Evolutionary conservation across 2,329 filamentous ascomycete genomes (phyloP), one percentile per base, ranked within the genome.

Genomic region (Xylaria sp.): DNA sequence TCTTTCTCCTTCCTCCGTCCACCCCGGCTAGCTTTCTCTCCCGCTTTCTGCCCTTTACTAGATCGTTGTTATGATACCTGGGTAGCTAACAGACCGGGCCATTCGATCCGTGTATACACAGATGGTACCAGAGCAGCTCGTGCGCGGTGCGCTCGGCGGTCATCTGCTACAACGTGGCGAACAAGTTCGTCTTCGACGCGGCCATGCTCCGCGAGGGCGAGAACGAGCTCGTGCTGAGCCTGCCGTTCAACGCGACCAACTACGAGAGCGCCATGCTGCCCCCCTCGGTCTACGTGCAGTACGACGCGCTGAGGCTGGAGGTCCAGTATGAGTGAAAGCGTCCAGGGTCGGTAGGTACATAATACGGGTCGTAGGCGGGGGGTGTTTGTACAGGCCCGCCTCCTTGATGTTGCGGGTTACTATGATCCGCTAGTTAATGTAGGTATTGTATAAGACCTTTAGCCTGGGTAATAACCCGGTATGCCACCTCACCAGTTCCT

Each of bases 301-400:
- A 88, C 59, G 85, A 88, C 70, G 84, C 85, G 2, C 62, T 88
- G 64, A 74, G 84, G 46, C 62, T 88, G 43, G 85, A 88, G 63
- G 65, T 87, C 9, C 50, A 57, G 39, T 61, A 47, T 11, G 17
- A 21, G 6, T 18, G 34, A 17, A n/a, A n/a, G n/a, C n/a, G n/a
- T n/a, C n/a, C n/a, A n/a, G n/a, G n/a, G n/a, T n/a, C n/a, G n/a
- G n/a, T n/a, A n/a, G 7, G 18, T 39, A 22, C n/a, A 44, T 18
- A 21, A 3, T 34, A n/a, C n/a, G n/a, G n/a, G n/a, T n/a, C n/a
- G n/a, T n/a, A n/a, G n/a, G n/a, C n/a, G n/a, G n/a, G n/a, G n/a
- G n/a, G n/a, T n/a, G n/a, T n/a, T n/a, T n/a, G n/a, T n/a, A n/a
- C n/a, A n/a, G n/a, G n/a, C n/a, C n/a, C n/a, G n/a, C n/a, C n/a